Evolutionary conservation across 495 filamentous ascomycete species (phyloP), one percentile per base, ranked within the genome.

Genomic region (Podospora appendiculata): DNA sequence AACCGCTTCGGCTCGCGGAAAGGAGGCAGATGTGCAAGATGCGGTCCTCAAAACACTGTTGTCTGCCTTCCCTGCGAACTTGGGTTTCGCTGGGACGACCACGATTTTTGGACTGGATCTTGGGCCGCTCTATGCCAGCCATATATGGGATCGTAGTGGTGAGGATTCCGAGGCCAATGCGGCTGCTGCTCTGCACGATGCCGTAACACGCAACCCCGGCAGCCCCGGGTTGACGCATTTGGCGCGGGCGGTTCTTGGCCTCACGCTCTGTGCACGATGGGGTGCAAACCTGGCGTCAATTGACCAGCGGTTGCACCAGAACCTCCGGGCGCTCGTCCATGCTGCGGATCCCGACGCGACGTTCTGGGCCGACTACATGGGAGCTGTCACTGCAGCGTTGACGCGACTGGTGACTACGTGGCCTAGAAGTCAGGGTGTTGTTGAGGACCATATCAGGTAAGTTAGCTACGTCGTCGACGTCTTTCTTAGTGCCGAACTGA

Each of bases 261-360:
- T 96, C 2, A 78, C 85, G 2, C 77, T 92, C 11, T 90, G 83
- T 48, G 86, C 84, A 43, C 77, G 91, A 55, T 94, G 88, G 79
- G 87, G 84, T 12, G 83, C 79, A 7, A 74, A 79, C 51, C 68
- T 95, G 9, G 69, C 68, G 13, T 70, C 75, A 2, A 73, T 76
- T 19, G 74, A 81, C 51, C 59, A 62, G 42, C 58, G 63, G 8
- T 59, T 79, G 11, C 60, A 65, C 33, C 41, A 54, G 12, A 70
- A 69, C 45, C 58, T 81, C 3, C 65, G 65, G 18, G 60, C 55
- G 38, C 53, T 76, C 51, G 53, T 71, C 32, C 51, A 56, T 38
- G 53, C 51, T 12, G 52, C 59, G 8, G 59, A 64, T 52, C 58
- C 64, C 0, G 66, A 74, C 36, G 60, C 64, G 2, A 45, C 58